Base-by-base conservation (phyloP, 257 asterid genomes). In the Capsicum rhomboideum region DNA sequence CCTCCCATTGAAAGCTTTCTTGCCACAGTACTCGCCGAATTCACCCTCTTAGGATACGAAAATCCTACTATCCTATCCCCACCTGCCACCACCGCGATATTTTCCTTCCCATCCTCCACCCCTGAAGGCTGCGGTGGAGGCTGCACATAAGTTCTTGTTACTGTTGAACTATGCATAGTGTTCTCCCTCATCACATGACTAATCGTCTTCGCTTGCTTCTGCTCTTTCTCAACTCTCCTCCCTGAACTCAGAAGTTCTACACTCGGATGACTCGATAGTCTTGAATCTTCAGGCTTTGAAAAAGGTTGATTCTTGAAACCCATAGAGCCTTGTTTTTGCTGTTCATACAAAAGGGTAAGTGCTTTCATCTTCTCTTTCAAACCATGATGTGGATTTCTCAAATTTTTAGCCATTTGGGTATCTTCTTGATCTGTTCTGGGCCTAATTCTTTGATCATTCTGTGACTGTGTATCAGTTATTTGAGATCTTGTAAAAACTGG, bases 341-440 rank as follows among this genome's bases (percentile, higher is more conserved):
- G 95, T 80, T 92, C 94, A 71, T 92, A 92, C 59, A 89, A 83
- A 63, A 88, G 89, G 74, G 93, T 92, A 52, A 92, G 50, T 3
- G 89, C 91, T 84, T 86, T 91, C 95, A 92, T 88, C 90, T 92
- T 91, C 86, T 91, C 95, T 82, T 89, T 92, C 37, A 92, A 88
- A 13, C 93, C 93, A 83, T 90, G 91, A 78, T 92, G 92, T 20
- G 92, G 95, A 83, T 90, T 90, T 66, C 91, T 87, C 83, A 78
- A 50, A 34, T 80, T 83, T 59, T 37, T 58, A 79, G 74, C 80
- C 88, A 84, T 84, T 7, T 74, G 86, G 37, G 71, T 64, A 50
- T 82, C 84, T 87, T 90, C 90, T 82, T 86, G 85, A 85, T 83
- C 84, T 63, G 29, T 74, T 52, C 82, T 79, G 42, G 18, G 46